phyloP scores from a whole-genome alignment of 345 rosid genomes.

The Arabis alpina region DNA sequence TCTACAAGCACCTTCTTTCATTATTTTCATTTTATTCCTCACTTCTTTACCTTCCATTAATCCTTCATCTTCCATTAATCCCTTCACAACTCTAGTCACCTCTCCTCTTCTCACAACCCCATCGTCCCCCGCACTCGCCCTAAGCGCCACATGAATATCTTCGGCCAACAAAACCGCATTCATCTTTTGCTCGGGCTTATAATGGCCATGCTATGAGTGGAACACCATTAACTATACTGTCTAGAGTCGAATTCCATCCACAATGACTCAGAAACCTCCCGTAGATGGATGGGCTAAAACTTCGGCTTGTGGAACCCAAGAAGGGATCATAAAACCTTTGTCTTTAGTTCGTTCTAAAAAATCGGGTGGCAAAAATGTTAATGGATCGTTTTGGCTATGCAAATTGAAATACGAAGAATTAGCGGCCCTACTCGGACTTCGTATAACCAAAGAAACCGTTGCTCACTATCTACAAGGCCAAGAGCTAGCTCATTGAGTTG shows the following conservation, averaged over 20 bases:
- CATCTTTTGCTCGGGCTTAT: slow-evolving; percentile 80
- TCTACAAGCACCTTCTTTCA: slow-evolving; percentile 54
- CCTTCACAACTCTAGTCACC: slow-evolving; percentile 52
- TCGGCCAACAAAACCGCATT: slow-evolving; percentile 62
- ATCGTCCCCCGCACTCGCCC: slow-evolving; percentile 44
- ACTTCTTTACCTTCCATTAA: slow-evolving; percentile 76
- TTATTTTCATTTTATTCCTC: slow-evolving; percentile 56
- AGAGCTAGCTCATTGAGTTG: slow-evolving; percentile 76
- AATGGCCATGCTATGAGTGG: slow-evolving; percentile 95
- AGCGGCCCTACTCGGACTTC: slow-evolving; percentile 65
- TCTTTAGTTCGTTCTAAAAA: slow-evolving; percentile 68
- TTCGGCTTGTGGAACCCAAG: slow-evolving; percentile 90
- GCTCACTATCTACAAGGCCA: slow-evolving; percentile 80
- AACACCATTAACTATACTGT: slow-evolving; percentile 74
- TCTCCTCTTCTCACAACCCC: slow-evolving; percentile 57
- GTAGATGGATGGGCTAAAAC: slow-evolving; percentile 73
- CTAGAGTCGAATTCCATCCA: slow-evolving; percentile 89
- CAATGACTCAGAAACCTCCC: slow-evolving; percentile 87
- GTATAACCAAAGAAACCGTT: slow-evolving; percentile 77
- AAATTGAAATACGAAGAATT: slow-evolving; percentile 58
- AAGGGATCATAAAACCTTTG: slow-evolving; percentile 62
- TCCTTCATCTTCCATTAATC: slow-evolving; percentile 20
- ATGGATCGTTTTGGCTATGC: slow-evolving; percentile 51
- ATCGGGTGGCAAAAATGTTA: slow-evolving; percentile 63
- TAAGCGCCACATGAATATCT: slow-evolving; percentile 56